Percentiles rank a stretch among this genome's conserved stretches.
phyloP scores from a whole-genome alignment of 2,329 filamentous ascomycete species.

The Xylaria sp. region DNA sequence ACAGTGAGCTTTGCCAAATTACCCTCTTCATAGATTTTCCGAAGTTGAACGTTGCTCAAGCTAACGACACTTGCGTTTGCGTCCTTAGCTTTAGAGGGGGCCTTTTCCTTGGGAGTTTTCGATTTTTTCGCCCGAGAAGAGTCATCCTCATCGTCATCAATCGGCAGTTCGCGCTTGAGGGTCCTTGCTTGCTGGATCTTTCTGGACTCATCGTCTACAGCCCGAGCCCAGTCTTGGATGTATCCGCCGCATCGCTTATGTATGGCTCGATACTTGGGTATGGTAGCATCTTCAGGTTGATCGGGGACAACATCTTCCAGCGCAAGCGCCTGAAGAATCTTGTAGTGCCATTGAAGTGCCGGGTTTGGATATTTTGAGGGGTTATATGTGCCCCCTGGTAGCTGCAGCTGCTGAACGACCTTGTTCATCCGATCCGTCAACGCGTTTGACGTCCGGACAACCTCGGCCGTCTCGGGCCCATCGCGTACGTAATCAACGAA shows the following conservation, averaged over 20 bases:
- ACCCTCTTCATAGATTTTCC: slow-evolving; percentile 40
- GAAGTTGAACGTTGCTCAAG: slow-evolving; percentile 44
- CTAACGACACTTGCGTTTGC: slow-evolving; percentile 30
- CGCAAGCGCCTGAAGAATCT: slow-evolving; percentile 83
- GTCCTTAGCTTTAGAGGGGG: slow-evolving; percentile 26
- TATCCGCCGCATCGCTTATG: slow-evolving; percentile 79
- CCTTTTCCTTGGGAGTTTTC: slow-evolving; percentile 33
- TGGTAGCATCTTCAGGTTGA: slow-evolving; percentile 66
- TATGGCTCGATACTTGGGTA: slow-evolving; percentile 82
- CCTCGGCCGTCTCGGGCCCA: slow-evolving; percentile 55
- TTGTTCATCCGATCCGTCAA: slow-evolving; percentile 77
- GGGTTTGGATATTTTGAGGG: slow-evolving; percentile 88
- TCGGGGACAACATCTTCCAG: slow-evolving; percentile 86
- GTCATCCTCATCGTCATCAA: slow-evolving; percentile 33
- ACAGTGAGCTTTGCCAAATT: slow-evolving; percentile 51
- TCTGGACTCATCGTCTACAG: slow-evolving; percentile 54
- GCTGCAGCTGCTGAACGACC: slow-evolving; percentile 77
- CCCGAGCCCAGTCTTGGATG: slow-evolving; percentile 69
- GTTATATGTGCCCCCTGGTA: slow-evolving; percentile 80
- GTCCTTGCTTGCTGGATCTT: slow-evolving; percentile 36
- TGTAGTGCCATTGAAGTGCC: slow-evolving; percentile 93
- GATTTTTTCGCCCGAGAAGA: slow-evolving; percentile 43
- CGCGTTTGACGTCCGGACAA: slow-evolving; percentile 56
- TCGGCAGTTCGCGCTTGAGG: slow-evolving; percentile 48
- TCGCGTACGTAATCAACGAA: slow-evolving; percentile 84